Base-by-base conservation (phyloP, 208 protist species). In the Trypanosoma vivax region DNA sequence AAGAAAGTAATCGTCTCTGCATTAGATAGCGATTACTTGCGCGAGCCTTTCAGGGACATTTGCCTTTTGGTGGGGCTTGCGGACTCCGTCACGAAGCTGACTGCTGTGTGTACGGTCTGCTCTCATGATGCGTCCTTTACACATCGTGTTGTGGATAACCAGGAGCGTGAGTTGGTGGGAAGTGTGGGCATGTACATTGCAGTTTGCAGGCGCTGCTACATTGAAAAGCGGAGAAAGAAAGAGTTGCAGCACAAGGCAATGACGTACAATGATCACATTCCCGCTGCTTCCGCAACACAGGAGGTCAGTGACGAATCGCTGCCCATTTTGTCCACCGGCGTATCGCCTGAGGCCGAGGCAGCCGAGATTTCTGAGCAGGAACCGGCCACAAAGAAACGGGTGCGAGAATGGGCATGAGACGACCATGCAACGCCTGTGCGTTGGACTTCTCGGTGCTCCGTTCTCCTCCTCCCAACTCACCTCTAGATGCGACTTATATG, bases 1-100 rank as follows among this genome's bases (percentile, higher is more conserved):
- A 97, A 97, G 60, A 84, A 66, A 0, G 95, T 98, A 0, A 81
- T 98, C 46, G 82, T 98, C 5, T 81, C 90, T 6, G 93, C 95
- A 1, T 74, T 98, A 1, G 93, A 98, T 60, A 94, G 94, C 6
- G 92, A 90, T 42, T 98, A 95, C 69, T 73, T 66, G 27, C 79
- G 94, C 35, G 82, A 85, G 60, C 87, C 90, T 3, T 98, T 97
- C 61, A 77, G 65, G 7, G 55, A 69, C 3, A 76, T 98, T 4
- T 67, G 88, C n/a, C 48, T 84, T 23, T 69, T 98, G 2, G 65
- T 98, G 5, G 80, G 94, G 3, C 61, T 80, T 27, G 76, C 76
- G 38, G 95, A 98, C 62, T 63, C 49, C 2, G 77, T 98, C 31
- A 74, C 79, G 21, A 98, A 98, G 69, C 61, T 99, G 0, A 78